Conservation (phyloP, 176 grass and related monocot genomes). For the Avena insularis region DNA sequence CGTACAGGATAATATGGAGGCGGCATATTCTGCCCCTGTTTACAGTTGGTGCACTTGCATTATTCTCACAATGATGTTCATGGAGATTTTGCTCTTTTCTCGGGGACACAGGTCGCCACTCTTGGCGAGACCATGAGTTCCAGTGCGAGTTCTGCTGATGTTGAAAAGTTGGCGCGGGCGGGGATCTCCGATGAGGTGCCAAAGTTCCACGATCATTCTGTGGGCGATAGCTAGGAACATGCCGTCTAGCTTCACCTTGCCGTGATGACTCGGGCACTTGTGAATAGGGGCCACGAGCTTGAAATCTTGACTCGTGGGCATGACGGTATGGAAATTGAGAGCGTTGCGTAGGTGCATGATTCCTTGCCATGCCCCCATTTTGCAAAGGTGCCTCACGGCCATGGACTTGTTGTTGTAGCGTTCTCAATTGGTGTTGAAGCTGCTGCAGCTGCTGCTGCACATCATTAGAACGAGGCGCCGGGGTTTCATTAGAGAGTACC, state of each 20-base stretch:
- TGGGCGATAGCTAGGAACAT: background rate
- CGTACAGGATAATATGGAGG: too few species aligned
- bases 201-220: background rate
- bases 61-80: background rate
- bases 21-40: too few species aligned
- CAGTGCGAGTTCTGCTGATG: background rate
- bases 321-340: background rate
- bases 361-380: background rate
- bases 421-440: background rate
- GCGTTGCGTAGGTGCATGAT: background rate
- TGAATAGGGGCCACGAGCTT: background rate
- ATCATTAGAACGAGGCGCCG: background rate
- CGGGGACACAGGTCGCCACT: background rate
- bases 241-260: background rate
- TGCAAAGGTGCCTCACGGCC: background rate
- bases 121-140: background rate
- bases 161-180: background rate
- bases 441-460: background rate
- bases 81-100: background rate
- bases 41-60: background rate
- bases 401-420: background rate
- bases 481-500: background rate
- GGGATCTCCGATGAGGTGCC: background rate
- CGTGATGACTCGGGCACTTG: background rate
- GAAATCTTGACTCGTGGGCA: fast-evolving